Conservation (phyloP, 805 yeast genomes). For the Metschnikowia reukaufii region DNA sequence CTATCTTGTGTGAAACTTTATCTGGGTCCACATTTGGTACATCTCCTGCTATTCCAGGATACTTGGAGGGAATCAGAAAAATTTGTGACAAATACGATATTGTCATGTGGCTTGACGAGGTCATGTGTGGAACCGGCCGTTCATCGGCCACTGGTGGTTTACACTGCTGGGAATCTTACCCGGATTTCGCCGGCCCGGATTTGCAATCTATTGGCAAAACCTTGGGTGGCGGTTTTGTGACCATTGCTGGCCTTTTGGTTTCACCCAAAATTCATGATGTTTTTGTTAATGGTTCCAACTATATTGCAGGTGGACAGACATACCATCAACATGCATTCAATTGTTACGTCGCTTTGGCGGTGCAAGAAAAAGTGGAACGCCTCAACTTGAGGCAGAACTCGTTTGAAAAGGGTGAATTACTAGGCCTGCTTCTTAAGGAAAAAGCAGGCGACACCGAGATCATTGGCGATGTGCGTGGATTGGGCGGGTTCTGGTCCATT, state of each 20-base stretch:
- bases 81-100: slow-evolving; percentile 54
- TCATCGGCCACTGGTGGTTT: slow-evolving; percentile 42
- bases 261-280: slow-evolving; percentile 18
- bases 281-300: slow-evolving; percentile 17
- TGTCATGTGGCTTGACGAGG: slow-evolving; percentile 52
- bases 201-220: slow-evolving; percentile 21
- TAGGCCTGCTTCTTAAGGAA: slow-evolving; percentile 11
- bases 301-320: slow-evolving; percentile 17
- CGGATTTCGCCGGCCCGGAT: slow-evolving; percentile 19
- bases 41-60: slow-evolving; percentile 17
- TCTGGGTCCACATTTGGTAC: slow-evolving; percentile 30
- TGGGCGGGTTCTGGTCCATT: slow-evolving; percentile 59
- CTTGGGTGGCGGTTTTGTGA: slow-evolving; percentile 18
- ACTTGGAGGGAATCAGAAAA: slow-evolving; percentile 38
- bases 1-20: slow-evolving; percentile 28
- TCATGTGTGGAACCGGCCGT: slow-evolving; percentile 60
- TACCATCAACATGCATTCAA: slow-evolving; percentile 21
- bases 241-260: slow-evolving; percentile 19
- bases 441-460: slow-evolving; percentile 14
- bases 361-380: slow-evolving; percentile 19
- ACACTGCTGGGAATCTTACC: slow-evolving; percentile 50
- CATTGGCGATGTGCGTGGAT: slow-evolving; percentile 62
- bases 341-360: slow-evolving; percentile 20
- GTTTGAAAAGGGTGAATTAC: slow-evolving; percentile 13
- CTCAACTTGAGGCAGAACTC: slow-evolving; percentile 16